A percentile compares a stretch with the other conserved stretches of the same genome.
phyloP scores from a whole-genome alignment of 129 eudicot genomes.

The Heracleum sosnowskyi region DNA sequence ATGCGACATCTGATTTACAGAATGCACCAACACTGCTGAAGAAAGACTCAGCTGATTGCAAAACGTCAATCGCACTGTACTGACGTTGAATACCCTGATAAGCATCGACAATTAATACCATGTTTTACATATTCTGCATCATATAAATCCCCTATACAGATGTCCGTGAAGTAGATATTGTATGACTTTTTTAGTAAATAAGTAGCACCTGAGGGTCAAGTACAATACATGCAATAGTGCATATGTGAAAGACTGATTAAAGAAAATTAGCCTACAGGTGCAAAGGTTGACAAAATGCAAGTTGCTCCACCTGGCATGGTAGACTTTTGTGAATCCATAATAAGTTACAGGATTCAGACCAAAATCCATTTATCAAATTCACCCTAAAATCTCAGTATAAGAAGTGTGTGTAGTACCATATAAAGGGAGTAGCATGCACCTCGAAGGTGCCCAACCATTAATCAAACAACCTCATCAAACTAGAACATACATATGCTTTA shows the following conservation, averaged over 20 bases:
- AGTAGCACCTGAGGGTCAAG: not conserved
- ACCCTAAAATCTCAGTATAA: not conserved
- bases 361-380: not conserved
- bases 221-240: not conserved
- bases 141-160: not conserved
- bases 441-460: not conserved
- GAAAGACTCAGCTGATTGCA: slow-evolving; percentile 67
- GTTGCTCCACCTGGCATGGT: not conserved
- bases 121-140: not conserved
- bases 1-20: slow-evolving; percentile 55
- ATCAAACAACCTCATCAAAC: not conserved
- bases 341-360: not conserved
- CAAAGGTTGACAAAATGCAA: not conserved
- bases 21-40: slow-evolving; percentile 46
- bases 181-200: not conserved
- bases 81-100: slow-evolving; percentile 84
- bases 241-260: not conserved
- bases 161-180: not conserved
- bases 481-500: not conserved
- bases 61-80: slow-evolving; percentile 58
- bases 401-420: not conserved
- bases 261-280: not conserved
- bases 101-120: not conserved
- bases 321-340: not conserved
- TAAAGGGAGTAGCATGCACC: not conserved